Base-by-base conservation (phyloP, 495 filamentous ascomycete genomes). In the Parmelia sp. region DNA sequence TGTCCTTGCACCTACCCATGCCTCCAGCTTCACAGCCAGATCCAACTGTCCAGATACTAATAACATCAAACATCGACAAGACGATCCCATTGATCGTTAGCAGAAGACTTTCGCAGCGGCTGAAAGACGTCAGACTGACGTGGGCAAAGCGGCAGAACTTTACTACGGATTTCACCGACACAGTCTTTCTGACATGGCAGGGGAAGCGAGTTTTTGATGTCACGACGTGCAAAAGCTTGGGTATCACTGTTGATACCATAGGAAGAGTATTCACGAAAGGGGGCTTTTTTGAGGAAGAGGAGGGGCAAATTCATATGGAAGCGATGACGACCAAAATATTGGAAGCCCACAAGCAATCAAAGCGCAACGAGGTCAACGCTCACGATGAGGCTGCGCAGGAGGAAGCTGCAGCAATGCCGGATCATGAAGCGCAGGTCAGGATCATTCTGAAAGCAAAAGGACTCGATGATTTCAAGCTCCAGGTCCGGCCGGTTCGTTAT, bases 141-240 rank as follows among this genome's bases (percentile, higher is more conserved):
- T 96, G 90, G 90, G 90, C 82, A 66, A 74, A 81, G 17, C 79
- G 76, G 29, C 86, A 91, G 66, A 73, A 69, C 4, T 78, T 91
- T 57, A 66, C 73, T 1, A 67, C 71, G 4, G 79, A 79, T 12
- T 64, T 78, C 47, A 75, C 80, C 21, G 72, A 74, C 29, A 71
- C 76, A 10, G 75, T 96, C 12, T 89, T 91, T 68, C 74, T 97
- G 21, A 93, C 89, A 4, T 96, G 91, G 88, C 87, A 85, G 59
- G 83, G 84, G 11, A 84, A 84, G 56, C 83, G 85, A 64, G 71
- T 96, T 4, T 95, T 86, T 68, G 84, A 89, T 63, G 78, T 85
- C 37, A 89, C 88, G 31, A 92, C 86, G 9, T 88, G 89, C 66
- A 83, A 78, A 57, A 86, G 87, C 37, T 79, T 89, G 61, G 88